Evolutionary conservation across 768 basidiomycete species (phyloP).

Genomic region (Clavaria fumosa): DNA sequence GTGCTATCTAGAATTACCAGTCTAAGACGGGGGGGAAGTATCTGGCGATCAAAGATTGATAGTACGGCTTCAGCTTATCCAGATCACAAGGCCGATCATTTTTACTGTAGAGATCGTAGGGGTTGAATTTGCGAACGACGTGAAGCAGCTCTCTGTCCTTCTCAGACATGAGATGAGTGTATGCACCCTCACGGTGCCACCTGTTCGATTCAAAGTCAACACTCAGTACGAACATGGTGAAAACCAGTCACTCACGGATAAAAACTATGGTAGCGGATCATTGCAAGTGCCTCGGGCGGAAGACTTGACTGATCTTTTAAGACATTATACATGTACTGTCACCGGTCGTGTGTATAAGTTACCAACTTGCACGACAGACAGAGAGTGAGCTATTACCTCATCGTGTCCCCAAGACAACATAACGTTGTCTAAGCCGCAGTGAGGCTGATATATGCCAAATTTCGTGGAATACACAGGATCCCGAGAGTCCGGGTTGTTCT

Average conservation of each 20-base stretch:
- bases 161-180: conserved; percentile 62
- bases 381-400: conserved; percentile 36
- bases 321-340: conserved; percentile 70
- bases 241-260: conserved; percentile 44
- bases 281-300: conserved; percentile 68
- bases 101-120: conserved; percentile 91
- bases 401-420: conserved; percentile 90
- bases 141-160: conserved; percentile 47
- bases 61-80: conserved; percentile 64
- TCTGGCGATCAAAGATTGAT: conserved; percentile 65
- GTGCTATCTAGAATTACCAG: conserved; percentile 36
- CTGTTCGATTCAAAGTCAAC: conserved; percentile 14
- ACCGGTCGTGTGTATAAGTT: background rate
- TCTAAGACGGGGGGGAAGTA: conserved; percentile 74
- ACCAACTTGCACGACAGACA: background rate
- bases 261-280: conserved; percentile 93
- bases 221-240: background rate
- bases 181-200: conserved; percentile 85
- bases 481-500: conserved; percentile 49
- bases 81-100: conserved; percentile 51
- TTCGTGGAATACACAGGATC: conserved; percentile 57
- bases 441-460: conserved; percentile 59
- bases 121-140: conserved; percentile 80
- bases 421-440: conserved; percentile 75
- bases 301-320: conserved; percentile 70